These are phyloP conservation scores for Coleophoma crateriformis DNA, from an alignment of 2,329 filamentous ascomycete genomes.

Conservation along the genomic window DNA sequence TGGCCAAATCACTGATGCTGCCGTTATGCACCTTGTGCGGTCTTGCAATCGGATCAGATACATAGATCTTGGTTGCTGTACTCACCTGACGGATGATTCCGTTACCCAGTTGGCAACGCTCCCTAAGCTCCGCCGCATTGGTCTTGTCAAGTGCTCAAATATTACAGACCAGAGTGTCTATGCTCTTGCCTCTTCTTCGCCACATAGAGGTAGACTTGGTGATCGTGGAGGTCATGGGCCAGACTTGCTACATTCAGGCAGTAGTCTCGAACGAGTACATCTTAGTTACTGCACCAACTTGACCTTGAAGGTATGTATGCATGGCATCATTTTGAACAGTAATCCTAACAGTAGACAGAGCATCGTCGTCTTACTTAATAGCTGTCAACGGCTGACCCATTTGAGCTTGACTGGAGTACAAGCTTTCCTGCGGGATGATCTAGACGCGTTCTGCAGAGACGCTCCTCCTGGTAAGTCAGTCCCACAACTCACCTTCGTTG, in stretches of 20 bases:
- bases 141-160: conserved; percentile 84
- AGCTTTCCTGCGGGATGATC: conserved; percentile 80
- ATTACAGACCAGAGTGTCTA: conserved; percentile 90
- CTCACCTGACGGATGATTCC: conserved; percentile 79
- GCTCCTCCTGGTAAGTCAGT: conserved; percentile 61
- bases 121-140: conserved; percentile 91
- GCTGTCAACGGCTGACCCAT: conserved; percentile 88
- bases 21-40: conserved; percentile 78
- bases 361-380: conserved; percentile 82
- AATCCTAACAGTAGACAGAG: conserved; percentile 52
- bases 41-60: conserved; percentile 91
- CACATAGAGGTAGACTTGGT: conserved; percentile 23
- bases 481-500: conserved; percentile 2
- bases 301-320: conserved; percentile 63
- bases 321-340: background rate
- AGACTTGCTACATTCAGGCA: conserved; percentile 33
- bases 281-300: conserved; percentile 89
- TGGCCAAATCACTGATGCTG: conserved; percentile 81
- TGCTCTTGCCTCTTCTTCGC: conserved; percentile 61
- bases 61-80: conserved; percentile 95
- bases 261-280: conserved; percentile 78
- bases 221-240: conserved; percentile 32
- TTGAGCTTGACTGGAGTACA: conserved; percentile 90
- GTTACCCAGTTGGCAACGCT: conserved; percentile 78
- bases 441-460: conserved; percentile 79